Evolutionary conservation across 1,284 basidiomycete genomes (phyloP).

Genomic region (Ceratobasidium sp.): DNA sequence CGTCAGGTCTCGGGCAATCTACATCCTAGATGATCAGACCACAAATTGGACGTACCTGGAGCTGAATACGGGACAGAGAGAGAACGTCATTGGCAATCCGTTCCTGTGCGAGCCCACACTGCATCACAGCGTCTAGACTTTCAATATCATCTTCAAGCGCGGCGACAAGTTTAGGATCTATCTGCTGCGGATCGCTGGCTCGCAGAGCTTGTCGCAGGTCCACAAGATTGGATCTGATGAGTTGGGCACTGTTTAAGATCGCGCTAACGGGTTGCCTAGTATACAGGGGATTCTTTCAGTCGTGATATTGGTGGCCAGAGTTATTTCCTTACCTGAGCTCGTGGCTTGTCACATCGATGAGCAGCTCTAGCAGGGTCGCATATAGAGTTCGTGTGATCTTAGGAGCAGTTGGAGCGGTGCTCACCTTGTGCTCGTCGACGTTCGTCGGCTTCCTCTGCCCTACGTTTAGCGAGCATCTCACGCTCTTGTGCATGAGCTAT

Average conservation of each 20-base stretch:
- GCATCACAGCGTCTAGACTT: constrained; percentile 49
- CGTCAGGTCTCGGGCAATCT: constrained; percentile 6
- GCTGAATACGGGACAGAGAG: constrained; percentile 57
- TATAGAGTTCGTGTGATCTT: constrained; percentile 45
- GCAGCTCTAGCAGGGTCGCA: constrained; percentile 48
- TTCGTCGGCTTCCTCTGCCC: constrained; percentile 51
- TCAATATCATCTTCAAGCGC: constrained; percentile 21
- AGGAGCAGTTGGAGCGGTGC: background rate
- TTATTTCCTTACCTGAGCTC: constrained; percentile 46
- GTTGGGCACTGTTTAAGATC: constrained; percentile 49
- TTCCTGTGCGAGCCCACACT: constrained; percentile 56
- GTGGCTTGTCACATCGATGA: constrained; percentile 51
- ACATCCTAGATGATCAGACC: background rate
- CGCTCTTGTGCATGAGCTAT: constrained; percentile 49
- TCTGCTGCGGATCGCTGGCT: constrained; percentile 54
- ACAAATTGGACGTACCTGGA: constrained; percentile 46
- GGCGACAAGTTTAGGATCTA: constrained; percentile 47
- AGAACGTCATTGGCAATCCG: constrained; percentile 58
- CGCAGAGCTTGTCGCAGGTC: constrained; percentile 50
- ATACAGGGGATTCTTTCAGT: background rate
- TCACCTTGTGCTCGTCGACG: constrained; percentile 50
- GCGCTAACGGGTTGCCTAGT: constrained; percentile 50
- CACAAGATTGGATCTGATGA: constrained; percentile 49
- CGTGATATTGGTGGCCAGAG: background rate
- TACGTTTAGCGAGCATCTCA: constrained; percentile 48